These are phyloP conservation scores for Mycena vitilis DNA, from an alignment of 768 basidiomycete species.

Conservation along the genomic window DNA sequence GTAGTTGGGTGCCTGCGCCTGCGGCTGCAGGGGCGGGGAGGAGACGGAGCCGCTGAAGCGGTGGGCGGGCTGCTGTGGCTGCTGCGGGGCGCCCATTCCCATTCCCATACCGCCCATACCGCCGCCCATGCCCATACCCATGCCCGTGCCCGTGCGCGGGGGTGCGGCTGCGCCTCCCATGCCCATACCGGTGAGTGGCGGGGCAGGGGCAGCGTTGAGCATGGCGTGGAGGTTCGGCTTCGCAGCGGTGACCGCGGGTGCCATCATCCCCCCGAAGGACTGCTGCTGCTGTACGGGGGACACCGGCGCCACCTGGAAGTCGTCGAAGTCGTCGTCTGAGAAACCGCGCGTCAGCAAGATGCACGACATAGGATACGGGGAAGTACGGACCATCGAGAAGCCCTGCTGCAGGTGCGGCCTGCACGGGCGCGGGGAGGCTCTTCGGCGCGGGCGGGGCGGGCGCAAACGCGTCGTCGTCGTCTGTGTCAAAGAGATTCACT, in stretches of 20 bases:
- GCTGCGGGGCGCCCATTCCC: too few species aligned
- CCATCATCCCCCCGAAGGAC: constrained; percentile 38
- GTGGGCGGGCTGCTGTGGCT: constrained; percentile 32
- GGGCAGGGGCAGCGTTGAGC: constrained; percentile 51
- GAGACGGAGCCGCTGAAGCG: constrained; percentile 32
- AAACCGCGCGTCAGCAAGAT: constrained; percentile 26
- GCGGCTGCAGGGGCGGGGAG: constrained; percentile 45
- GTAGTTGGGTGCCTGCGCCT: constrained; percentile 41
- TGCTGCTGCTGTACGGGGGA: constrained; percentile 46
- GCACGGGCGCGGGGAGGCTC: constrained; percentile 34
- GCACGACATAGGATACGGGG: background rate
- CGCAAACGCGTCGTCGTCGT: constrained; percentile 66
- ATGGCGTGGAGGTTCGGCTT: constrained; percentile 61
- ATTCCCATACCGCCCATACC: too few species aligned
- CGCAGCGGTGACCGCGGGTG: background rate
- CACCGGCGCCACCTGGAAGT: constrained; percentile 82
- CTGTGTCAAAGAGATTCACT: constrained; percentile 85
- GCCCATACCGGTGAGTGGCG: constrained; percentile 38
- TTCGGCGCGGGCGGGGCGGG: constrained; percentile 43
- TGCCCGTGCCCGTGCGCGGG: constrained; percentile 33
- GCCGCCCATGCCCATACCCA: constrained; percentile 34
- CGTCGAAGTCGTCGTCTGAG: constrained; percentile 85
- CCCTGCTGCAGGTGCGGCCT: constrained; percentile 42
- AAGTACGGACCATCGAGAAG: constrained; percentile 55
- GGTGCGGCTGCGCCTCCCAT: constrained; percentile 38